Evolutionary conservation across 2,329 filamentous ascomycete genomes (phyloP), one percentile per base, ranked within the genome.

Genomic region (Fusarium proliferatum): DNA sequence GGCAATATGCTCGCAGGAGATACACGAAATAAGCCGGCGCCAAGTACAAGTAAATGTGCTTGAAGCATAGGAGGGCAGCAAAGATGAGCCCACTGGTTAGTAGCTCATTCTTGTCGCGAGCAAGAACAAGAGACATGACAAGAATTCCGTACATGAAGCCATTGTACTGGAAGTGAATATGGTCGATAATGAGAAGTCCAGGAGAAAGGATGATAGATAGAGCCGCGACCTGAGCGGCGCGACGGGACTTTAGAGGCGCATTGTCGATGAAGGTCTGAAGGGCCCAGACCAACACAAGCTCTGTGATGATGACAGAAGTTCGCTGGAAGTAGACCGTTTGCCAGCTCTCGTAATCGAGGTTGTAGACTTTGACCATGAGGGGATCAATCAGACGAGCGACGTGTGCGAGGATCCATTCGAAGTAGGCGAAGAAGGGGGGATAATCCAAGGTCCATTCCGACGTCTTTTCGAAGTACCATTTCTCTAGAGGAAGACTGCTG

Each of bases 381-480:
- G 93, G 90, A 80, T 99, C 95, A 71, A 90, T 88, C 80, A 93
- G 89, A 73, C 87, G 89, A 33, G 95, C 96, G 65, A 91, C 86
- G 78, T 96, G 93, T 52, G 96, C 96, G 78, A 99, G 88, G 49
- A 91, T 81, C 94, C 94, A 98, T 87, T 99, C 96, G 84, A 98
- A 98, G 81, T 93, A 95, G 76, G 96, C 96, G 80, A 99, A 99
- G 85, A 98, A 98, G 12, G 96, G 96, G 38, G 96, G 96, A 81
- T 99, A 99, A 85, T 99, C 96, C 79, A 99, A 92, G 1, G 96
- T 99, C 96, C 96, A 99, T 94, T 98, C 94, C 67, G 96, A 99
- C 4, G 95, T 97, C 85, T 95, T 93, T 87, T 99, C 96, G 80
- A 92, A 95, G 84, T 99, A 99, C 96, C 96, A 99, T 76, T 97